Evolutionary conservation across 176 grass and related monocot species (phyloP), one percentile per base, ranked within the genome.

Genomic region (Coix lacrymajobi): DNA sequence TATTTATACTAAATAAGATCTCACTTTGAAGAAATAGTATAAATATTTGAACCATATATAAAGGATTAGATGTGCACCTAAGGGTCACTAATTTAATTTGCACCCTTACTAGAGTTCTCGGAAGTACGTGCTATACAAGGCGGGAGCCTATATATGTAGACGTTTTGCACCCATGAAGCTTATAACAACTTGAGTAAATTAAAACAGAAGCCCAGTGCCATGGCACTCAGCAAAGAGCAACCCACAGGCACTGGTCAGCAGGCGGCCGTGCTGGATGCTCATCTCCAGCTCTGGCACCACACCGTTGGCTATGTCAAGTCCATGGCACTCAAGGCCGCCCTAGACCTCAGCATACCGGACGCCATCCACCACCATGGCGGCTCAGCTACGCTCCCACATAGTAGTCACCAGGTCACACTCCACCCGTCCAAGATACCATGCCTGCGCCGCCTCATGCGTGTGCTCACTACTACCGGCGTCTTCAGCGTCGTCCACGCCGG

Each of bases 401-500:
- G n/a, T 54, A 54, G 49, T 22, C 19, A 54, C 49, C 49, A 54
- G 49, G 19, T 54, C 49, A 22, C 19, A 8, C 49, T 54, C 19
- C 49, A 79, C 62, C 30, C 28, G 0, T 82, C 80, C 37, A 81
- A 81, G 66, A n/a, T n/a, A 3, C 66, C 49, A 1, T 71, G 66
- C 51, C 33, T 81, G 15, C 79, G 79, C 0, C 79, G 66, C 33
- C 34, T 71, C 8, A 71, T 81, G 79, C 66, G 79, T 9, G 67
- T 33, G 37, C 80, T 82, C 67, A 45, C 37, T 0, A 1, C 16
- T 24, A 43, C 80, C 0, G 26, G 37, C 52, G 3, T 82, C 26
- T 82, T 82, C 38, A 43, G 24, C 34, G 13, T 37, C 34, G 13
- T 37, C 36, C 36, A 51, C 1, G 5, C 3, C 4, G 56, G 1